Conservation (phyloP, 805 yeast genomes). For the Kodamaea jinghongensis region DNA sequence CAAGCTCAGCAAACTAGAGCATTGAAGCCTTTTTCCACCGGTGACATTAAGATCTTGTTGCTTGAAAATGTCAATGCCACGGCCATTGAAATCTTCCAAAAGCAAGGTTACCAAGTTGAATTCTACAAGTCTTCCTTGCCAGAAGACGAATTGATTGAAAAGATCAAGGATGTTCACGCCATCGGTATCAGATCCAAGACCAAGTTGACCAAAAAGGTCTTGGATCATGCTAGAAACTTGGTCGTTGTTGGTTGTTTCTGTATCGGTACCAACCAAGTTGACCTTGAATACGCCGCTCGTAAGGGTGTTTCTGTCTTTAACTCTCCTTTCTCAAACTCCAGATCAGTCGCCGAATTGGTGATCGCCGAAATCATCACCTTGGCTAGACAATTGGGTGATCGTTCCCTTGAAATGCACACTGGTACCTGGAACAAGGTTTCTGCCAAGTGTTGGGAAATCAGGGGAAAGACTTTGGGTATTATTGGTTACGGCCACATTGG, state of each 20-base stretch:
- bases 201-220: slow-evolving; percentile 72
- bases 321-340: slow-evolving; percentile 97
- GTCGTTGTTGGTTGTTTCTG: slow-evolving; percentile 96
- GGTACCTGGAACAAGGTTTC: slow-evolving; percentile 98
- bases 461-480: slow-evolving; percentile 97
- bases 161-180: slow-evolving; percentile 91
- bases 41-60: slow-evolving; percentile 87
- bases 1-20: slow-evolving; percentile 58
- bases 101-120: slow-evolving; percentile 97
- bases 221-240: slow-evolving; percentile 84
- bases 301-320: slow-evolving; percentile 95
- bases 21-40: slow-evolving; percentile 92
- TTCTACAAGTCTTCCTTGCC: slow-evolving; percentile 84
- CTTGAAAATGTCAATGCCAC: slow-evolving; percentile 93
- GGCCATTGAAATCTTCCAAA: slow-evolving; percentile 78
- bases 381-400: slow-evolving; percentile 96
- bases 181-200: slow-evolving; percentile 98
- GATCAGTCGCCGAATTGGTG: slow-evolving; percentile 97
- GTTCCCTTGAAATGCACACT: slow-evolving; percentile 92
- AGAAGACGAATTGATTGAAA: slow-evolving; percentile 92
- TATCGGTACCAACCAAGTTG: slow-evolving; percentile 98
- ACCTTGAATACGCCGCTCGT: slow-evolving; percentile 85
- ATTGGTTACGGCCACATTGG: slow-evolving; percentile 99
- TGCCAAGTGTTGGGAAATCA: slow-evolving; percentile 95
- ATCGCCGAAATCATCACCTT: slow-evolving; percentile 91